Evolutionary conservation across 345 rosid species (phyloP).

Genomic region (Ricinus communis): DNA sequence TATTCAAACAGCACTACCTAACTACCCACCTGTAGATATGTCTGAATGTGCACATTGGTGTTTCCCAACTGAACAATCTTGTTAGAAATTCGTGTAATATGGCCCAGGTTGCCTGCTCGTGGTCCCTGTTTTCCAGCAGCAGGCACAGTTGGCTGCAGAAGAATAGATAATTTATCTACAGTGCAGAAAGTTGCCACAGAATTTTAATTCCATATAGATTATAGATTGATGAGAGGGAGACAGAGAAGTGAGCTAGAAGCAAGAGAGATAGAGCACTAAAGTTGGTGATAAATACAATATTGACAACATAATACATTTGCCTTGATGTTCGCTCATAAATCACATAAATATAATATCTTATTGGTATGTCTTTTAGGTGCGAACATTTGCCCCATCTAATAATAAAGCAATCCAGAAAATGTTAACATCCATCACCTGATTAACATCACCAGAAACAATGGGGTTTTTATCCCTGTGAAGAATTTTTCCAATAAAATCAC

Average conservation of each 20-base stretch:
- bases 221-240: not conserved
- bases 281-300: not conserved
- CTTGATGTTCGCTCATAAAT: not conserved
- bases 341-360: not conserved
- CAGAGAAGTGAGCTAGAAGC: not conserved
- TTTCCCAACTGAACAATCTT: constrained; percentile 76
- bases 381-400: not conserved
- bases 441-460: constrained; percentile 46
- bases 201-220: not conserved
- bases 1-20: not conserved
- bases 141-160: constrained; percentile 73
- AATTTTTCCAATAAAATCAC: constrained; percentile 72
- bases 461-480: constrained; percentile 72
- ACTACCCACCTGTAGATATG: constrained; percentile 68
- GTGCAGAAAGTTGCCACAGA: not conserved
- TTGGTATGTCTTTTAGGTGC: no score
- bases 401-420: not conserved
- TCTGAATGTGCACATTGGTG: constrained; percentile 54
- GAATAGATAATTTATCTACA: constrained; percentile 1
- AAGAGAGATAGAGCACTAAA: not conserved
- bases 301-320: not conserved
- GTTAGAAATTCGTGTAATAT: constrained; percentile 76
- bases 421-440: constrained; percentile 45
- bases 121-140: constrained; percentile 74
- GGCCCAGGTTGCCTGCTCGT: constrained; percentile 85